A percentile compares a stretch with the other conserved stretches of the same genome.
phyloP scores from a whole-genome alignment of 2,329 filamentous ascomycete genomes.

The Peltaster fructicola region DNA sequence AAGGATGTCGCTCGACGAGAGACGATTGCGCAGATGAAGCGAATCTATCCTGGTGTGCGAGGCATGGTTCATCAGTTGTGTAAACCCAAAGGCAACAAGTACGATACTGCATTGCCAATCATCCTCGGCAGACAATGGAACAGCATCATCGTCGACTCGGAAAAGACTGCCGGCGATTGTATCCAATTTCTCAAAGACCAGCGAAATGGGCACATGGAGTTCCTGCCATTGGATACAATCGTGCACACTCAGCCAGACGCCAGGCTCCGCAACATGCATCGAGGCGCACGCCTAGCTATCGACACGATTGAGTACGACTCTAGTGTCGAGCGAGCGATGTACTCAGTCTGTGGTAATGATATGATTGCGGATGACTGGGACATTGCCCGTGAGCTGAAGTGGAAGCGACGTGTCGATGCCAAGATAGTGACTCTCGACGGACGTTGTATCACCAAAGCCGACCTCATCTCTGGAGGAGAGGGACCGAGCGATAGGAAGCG shows the following conservation, averaged over 20 bases:
- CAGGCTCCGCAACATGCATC: slow-evolving; percentile 73
- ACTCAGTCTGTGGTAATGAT: slow-evolving; percentile 84
- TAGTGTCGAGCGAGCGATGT: slow-evolving; percentile 76
- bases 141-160: slow-evolving; percentile 83
- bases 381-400: slow-evolving; percentile 79
- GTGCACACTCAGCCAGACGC: slow-evolving; percentile 84
- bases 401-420: slow-evolving; percentile 65
- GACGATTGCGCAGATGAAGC: slow-evolving; percentile 69
- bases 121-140: slow-evolving; percentile 88
- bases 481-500: slow-evolving; percentile 53
- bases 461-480: slow-evolving; percentile 89
- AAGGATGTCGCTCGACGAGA: slow-evolving; percentile 66
- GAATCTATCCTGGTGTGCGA: slow-evolving; percentile 79
- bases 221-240: slow-evolving; percentile 93
- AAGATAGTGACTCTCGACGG: slow-evolving; percentile 92
- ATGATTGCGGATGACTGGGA: slow-evolving; percentile 82
- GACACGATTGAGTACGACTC: slow-evolving; percentile 92
- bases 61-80: slow-evolving; percentile 83
- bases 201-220: slow-evolving; percentile 71
- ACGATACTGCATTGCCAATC: slow-evolving; percentile 78
- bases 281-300: slow-evolving; percentile 71
- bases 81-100: slow-evolving; percentile 94
- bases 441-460: slow-evolving; percentile 92
- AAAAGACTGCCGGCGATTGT: slow-evolving; percentile 85
- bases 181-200: slow-evolving; percentile 89